phyloP scores from a whole-genome alignment of 768 basidiomycete species.

The Suillus placidus region DNA sequence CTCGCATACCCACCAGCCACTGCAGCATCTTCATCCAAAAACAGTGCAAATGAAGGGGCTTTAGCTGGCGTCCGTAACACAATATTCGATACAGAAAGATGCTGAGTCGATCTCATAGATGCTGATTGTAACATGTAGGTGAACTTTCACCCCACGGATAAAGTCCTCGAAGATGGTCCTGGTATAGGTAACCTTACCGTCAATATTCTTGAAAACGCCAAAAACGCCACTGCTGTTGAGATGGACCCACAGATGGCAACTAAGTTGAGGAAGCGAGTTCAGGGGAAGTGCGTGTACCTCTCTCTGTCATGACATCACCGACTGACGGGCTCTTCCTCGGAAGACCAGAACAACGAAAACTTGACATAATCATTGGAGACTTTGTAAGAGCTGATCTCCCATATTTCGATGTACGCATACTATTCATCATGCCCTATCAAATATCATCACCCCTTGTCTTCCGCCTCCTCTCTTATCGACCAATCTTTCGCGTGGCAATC shows the following conservation, averaged over 20 bases:
- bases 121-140: constrained; percentile 52
- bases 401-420: constrained; percentile 99
- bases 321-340: neutral
- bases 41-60: no score
- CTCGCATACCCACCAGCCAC: no score
- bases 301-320: neutral
- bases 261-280: constrained; percentile 93
- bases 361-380: constrained; percentile 95
- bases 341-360: constrained; percentile 93
- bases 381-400: constrained; percentile 98
- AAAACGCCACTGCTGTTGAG: constrained; percentile 92
- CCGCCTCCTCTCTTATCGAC: constrained; percentile 94
- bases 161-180: constrained; percentile 95
- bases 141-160: constrained; percentile 89
- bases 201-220: constrained; percentile 89
- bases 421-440: constrained; percentile 97
- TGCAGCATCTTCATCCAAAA: no score
- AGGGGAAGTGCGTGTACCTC: constrained; percentile 83
- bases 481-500: constrained; percentile 89
- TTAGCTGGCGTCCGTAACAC: no score
- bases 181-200: constrained; percentile 97
- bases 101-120: constrained; percentile 6
- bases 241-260: constrained; percentile 99
- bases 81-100: no score
- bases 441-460: constrained; percentile 98